phyloP scores from a whole-genome alignment of 2,329 filamentous ascomycete genomes.

The Ambrosiella xylebori region DNA sequence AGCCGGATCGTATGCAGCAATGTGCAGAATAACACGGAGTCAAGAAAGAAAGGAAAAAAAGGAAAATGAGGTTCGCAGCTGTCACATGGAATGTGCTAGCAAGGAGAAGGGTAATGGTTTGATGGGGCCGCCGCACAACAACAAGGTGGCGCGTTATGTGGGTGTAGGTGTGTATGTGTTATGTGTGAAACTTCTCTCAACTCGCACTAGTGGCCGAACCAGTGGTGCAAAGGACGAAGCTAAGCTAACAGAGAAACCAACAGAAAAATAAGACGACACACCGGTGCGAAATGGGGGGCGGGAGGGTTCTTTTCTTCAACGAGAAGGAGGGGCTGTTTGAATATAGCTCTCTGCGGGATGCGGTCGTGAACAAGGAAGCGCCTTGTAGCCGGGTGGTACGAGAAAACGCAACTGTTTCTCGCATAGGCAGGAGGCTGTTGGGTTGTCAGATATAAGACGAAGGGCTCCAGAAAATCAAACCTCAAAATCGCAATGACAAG shows the following conservation, averaged over 20 bases:
- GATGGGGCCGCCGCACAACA: background rate
- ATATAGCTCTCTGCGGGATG: conserved; percentile 7
- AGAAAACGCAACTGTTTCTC: background rate
- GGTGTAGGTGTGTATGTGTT: background rate
- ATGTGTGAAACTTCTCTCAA: background rate
- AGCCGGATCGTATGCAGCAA: background rate
- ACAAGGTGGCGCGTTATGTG: background rate
- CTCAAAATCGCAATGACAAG: background rate
- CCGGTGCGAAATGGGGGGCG: conserved; percentile 3
- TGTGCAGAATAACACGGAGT: background rate
- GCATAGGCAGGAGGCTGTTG: background rate
- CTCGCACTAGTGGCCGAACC: background rate
- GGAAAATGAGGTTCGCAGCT: background rate
- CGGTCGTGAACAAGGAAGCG: conserved; percentile 6
- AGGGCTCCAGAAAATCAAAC: background rate
- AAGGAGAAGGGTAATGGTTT: background rate
- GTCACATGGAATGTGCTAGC: background rate
- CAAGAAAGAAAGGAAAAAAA: conserved; percentile 2
- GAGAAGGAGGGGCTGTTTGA: conserved; percentile 8
- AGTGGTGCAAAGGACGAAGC: background rate
- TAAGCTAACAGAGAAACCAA: background rate
- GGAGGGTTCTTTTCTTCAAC: conserved; percentile 6
- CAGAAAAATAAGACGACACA: conserved; percentile 4
- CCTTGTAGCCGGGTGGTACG: conserved; percentile 6
- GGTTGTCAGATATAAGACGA: background rate